phyloP scores from a whole-genome alignment of 257 asterid species.

The Capsicum rhomboideum region DNA sequence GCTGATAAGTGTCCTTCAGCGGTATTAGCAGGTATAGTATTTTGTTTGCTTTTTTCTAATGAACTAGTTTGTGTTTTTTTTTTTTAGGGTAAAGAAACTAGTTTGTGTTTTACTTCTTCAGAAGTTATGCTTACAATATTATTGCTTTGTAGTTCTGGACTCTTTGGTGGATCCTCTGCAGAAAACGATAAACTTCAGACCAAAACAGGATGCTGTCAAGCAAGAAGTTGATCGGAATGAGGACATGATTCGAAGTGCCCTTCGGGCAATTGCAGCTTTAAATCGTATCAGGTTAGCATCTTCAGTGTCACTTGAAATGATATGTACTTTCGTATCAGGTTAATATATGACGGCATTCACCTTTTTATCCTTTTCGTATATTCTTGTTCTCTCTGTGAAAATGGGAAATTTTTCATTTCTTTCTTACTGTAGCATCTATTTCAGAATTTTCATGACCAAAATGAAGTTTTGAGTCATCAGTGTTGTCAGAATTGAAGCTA shows the following conservation, averaged over 20 bases:
- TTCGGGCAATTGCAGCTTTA: conserved; percentile 85
- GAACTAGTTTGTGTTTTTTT: not conserved
- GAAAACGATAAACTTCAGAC: conserved; percentile 77
- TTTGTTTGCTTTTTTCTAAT: not conserved
- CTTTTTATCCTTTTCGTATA: not conserved
- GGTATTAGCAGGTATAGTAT: conserved; percentile 78
- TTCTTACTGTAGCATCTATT: not conserved
- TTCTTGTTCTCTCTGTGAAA: not conserved
- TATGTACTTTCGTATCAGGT: not conserved
- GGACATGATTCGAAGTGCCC: conserved; percentile 97
- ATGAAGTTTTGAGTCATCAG: no score
- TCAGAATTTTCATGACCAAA: not conserved
- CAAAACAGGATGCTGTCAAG: conserved; percentile 94
- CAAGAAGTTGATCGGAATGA: conserved; percentile 99
- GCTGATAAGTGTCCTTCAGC: conserved; percentile 98
- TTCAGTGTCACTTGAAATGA: not conserved
- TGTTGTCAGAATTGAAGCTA: no score
- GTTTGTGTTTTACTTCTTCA: not conserved
- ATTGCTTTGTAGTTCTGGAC: conserved; percentile 62
- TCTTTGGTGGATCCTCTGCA: conserved; percentile 95
- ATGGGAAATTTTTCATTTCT: not conserved
- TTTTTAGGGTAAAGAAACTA: no score
- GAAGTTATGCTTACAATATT: conserved; percentile 2
- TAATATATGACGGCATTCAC: not conserved
- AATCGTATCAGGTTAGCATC: conserved; percentile 67